Evolutionary conservation across 2,329 filamentous ascomycete genomes (phyloP), one percentile per base, ranked within the genome.

Genomic region (Fusarium sororula): DNA sequence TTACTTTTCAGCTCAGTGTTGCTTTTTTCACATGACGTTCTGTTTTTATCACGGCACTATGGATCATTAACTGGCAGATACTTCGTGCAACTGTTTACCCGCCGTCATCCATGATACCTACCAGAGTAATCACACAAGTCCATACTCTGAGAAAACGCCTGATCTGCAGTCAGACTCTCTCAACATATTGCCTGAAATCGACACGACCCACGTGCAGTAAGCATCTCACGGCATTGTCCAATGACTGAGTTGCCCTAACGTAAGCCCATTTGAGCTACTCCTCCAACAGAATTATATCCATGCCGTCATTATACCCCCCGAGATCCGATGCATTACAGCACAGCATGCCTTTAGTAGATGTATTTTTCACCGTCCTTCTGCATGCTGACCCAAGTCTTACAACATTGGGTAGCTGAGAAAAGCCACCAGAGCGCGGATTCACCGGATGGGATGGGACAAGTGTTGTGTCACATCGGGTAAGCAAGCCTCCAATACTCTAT

Each of bases 391-490:
- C 57, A 64, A 57, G 66, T 66, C 66, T 70, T 51, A 56, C 68
- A 50, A 15, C 53, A 60, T 57, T 37, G 28, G 28, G 42, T 26
- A 68, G 30, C 48, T 50, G 63, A 44, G 38, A 55, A 54, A 55
- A 59, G 53, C 53, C 48, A 61, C 53, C 32, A 50, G 50, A 54
- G 41, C 13, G 20, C 56, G 65, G 70, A 62, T 47, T 42, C 55
- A 59, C 51, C 65, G 70, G 66, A 51, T 57, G 22, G 4, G 22
- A 22, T 28, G 35, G 24, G 10, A 30, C 3, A 22, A 15, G 2
- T 35, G 18, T 35, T 56, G 56, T 70, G 70, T 73, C 28, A 66
- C 70, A 70, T 73, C 70, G 70, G 60, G 56, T 66, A 70, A 53
- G 66, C 55, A 68, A 62, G 54, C 58, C 57, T 45, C 47, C 55